A percentile compares a stretch with the other conserved stretches of the same genome.
phyloP scores from a whole-genome alignment of 2,329 filamentous ascomycete species.

The Phyllosticta citrichinensis region DNA sequence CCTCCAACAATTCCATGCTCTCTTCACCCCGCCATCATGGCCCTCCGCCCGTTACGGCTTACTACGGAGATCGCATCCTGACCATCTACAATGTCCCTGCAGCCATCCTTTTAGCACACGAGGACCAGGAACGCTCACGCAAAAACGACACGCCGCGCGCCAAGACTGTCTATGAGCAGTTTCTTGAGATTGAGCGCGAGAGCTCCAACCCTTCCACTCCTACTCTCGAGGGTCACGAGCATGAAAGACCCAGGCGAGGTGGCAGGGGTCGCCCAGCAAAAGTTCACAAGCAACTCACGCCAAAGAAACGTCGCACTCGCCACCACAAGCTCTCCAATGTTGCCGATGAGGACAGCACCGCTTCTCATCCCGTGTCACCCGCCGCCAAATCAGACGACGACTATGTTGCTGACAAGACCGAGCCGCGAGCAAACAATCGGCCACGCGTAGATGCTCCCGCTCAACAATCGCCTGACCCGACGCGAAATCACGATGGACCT shows the following conservation, averaged over 20 bases:
- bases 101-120: constrained; percentile 6
- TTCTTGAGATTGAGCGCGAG: constrained; percentile 9
- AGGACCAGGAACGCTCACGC: constrained; percentile 2
- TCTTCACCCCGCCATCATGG: constrained; percentile 17
- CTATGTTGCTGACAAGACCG: constrained; percentile 15
- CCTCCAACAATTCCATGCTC: constrained; percentile 26
- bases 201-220: constrained; percentile 3
- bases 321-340: constrained; percentile 23
- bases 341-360: constrained; percentile 25
- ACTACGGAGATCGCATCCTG: constrained; percentile 21
- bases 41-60: constrained; percentile 18
- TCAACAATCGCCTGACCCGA: constrained; percentile 12
- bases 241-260: constrained; percentile 9
- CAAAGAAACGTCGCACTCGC: constrained; percentile 22
- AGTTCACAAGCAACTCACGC: constrained; percentile 18
- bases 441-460: constrained; percentile 4
- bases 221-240: constrained; percentile 3
- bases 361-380: constrained; percentile 25
- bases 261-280: constrained; percentile 6
- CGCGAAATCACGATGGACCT: constrained; percentile 9
- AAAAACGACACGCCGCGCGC: neutral
- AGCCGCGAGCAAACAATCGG: constrained; percentile 1
- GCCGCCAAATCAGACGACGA: constrained; percentile 20
- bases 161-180: constrained; percentile 8
- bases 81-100: constrained; percentile 23